Base-by-base conservation (phyloP, 139 green algal species). In the Chlorella sp. region DNA sequence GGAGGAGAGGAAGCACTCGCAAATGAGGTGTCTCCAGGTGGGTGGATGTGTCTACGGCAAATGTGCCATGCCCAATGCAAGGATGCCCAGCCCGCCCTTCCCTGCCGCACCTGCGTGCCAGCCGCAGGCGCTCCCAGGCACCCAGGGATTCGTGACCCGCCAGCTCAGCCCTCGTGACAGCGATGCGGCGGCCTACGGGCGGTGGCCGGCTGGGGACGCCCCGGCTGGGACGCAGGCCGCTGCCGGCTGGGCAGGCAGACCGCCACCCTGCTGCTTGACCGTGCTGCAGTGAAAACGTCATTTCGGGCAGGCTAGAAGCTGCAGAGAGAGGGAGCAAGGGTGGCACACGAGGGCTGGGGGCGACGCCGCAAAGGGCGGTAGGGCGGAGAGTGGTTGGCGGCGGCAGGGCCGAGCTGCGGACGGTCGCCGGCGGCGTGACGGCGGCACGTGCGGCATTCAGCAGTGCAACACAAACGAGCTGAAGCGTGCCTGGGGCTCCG, bases 51-150 rank as follows among this genome's bases (percentile, higher is more conserved):
- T n/a, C n/a, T n/a, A n/a, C n/a, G n/a, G n/a, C n/a, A n/a, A n/a
- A n/a, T n/a, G n/a, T n/a, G n/a, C n/a, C n/a, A n/a, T n/a, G n/a
- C n/a, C n/a, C n/a, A n/a, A n/a, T 36, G 71, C 28, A 78, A 36
- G 3, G 26, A 78, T 3, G 71, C 71, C 14, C 28, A 36, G 28
- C 26, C 71, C 30, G 16, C 28, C 24, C 71, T 39, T 19, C 71
- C 71, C 26, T 37, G 28, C 28, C 64, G 0, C 83, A 79, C 83
- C 83, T 60, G 34, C 69, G 69, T 3, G 68, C 84, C 30, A 88
- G 84, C 61, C 26, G 4, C 39, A 88, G 71, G 34, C 84, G 84
- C 40, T 80, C 68, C 84, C 84, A 88, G 5, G 68, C 0, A 9
- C 48, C 84, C 39, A 81, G 40, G 34, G 68, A 81, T 3, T 68